phyloP scores from a whole-genome alignment of 305 asterid genomes.

The Fraxinus sp. region DNA sequence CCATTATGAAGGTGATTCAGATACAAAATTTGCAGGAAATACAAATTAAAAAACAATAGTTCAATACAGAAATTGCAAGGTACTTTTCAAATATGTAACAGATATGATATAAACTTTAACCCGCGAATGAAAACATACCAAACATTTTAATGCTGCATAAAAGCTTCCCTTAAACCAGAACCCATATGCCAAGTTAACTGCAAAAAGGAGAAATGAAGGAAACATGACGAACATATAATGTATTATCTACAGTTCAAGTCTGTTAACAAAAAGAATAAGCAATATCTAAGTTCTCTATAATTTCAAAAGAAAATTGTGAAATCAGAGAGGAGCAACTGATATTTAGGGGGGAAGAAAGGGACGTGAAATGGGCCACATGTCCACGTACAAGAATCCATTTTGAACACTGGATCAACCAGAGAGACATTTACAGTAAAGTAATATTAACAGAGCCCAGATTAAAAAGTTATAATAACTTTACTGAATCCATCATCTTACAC shows the following conservation, averaged over 20 bases:
- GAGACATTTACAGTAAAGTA: neutral
- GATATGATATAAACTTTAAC: constrained; percentile 7
- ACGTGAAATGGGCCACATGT: neutral
- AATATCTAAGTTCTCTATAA: neutral
- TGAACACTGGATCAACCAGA: neutral
- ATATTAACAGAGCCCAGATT: neutral
- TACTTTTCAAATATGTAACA: neutral
- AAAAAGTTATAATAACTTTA: neutral
- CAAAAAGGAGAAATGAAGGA: constrained; percentile 32
- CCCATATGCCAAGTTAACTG: constrained; percentile 94
- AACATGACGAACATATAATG: constrained; percentile 23
- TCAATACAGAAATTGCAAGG: constrained; percentile 13
- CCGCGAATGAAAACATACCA: constrained; percentile 55
- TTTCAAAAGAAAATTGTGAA: neutral
- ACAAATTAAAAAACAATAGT: neutral
- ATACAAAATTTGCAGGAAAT: constrained; percentile 21
- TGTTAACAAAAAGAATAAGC: constrained; percentile 8
- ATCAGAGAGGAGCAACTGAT: neutral
- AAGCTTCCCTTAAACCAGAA: constrained; percentile 74
- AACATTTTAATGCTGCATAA: constrained; percentile 74
- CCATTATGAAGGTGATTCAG: constrained; percentile 1
- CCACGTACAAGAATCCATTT: neutral
- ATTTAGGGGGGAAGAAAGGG: neutral
- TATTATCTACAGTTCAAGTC: constrained; percentile 1
- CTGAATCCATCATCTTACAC: neutral